phyloP scores from a whole-genome alignment of 208 protist genomes.

The Leishmania amazonensis region DNA sequence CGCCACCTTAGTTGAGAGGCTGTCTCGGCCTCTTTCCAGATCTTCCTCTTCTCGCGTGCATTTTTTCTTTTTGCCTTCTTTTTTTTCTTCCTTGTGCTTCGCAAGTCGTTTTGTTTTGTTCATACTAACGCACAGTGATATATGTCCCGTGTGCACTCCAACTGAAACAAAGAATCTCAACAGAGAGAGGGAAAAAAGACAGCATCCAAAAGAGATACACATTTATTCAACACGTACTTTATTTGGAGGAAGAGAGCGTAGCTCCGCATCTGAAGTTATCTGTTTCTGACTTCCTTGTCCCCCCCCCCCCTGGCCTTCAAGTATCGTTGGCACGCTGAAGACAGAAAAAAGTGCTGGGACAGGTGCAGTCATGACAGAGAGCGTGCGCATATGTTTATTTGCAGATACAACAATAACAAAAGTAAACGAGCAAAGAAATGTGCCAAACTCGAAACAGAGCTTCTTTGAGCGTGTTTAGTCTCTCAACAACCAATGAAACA shows the following conservation, averaged over 20 bases:
- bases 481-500: background rate
- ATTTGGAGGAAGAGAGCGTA: background rate
- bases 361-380: background rate
- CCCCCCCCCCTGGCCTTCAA: background rate
- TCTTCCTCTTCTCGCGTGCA: background rate
- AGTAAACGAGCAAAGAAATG: background rate
- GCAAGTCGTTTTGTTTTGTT: conserved; percentile 1
- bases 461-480: background rate
- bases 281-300: background rate
- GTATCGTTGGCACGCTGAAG: background rate
- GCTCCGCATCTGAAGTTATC: background rate
- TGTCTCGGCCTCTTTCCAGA: background rate
- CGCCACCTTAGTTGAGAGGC: background rate
- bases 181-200: conserved; percentile 5
- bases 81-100: conserved; percentile 14
- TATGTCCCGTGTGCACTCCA: background rate
- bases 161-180: background rate
- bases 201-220: background rate
- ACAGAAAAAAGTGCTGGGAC: background rate
- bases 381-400: background rate
- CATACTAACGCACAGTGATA: background rate
- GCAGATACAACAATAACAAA: background rate
- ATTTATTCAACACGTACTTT: conserved; percentile 12
- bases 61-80: conserved; percentile 12
- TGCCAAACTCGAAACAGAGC: background rate